Evolutionary conservation across 2,329 filamentous ascomycete genomes (phyloP).

Genomic region (Thelonectria blattea): DNA sequence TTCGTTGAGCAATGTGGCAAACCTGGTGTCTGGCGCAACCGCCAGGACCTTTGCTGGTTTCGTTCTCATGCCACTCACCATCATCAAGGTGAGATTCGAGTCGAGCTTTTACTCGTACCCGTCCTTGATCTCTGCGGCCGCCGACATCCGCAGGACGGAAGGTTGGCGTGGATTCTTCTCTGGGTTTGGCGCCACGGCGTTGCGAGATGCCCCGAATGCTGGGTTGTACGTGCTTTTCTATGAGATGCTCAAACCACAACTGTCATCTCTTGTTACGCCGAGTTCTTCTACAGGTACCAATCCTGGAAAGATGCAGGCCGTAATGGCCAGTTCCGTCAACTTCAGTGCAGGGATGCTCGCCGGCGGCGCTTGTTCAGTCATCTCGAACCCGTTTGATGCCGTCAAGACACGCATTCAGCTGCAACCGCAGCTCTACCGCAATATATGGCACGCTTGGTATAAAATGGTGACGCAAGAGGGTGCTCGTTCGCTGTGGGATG

Average conservation of each 20-base stretch:
- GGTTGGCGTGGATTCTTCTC: constrained; percentile 87
- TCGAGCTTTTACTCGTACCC: constrained; percentile 84
- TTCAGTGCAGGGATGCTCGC: constrained; percentile 83
- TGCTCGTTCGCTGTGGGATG: constrained; percentile 80
- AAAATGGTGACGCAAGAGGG: constrained; percentile 87
- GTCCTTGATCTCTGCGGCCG: constrained; percentile 73
- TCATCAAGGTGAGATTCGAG: constrained; percentile 97
- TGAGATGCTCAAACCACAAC: constrained; percentile 76
- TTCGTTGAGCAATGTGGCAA: constrained; percentile 81
- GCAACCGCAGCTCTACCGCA: constrained; percentile 80
- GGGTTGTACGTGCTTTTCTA: constrained; percentile 95
- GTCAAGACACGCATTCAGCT: constrained; percentile 95
- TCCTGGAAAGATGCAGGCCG: constrained; percentile 38
- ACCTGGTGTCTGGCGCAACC: constrained; percentile 82
- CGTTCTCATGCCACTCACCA: constrained; percentile 92
- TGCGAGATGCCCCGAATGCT: constrained; percentile 95
- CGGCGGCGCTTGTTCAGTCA: constrained; percentile 79
- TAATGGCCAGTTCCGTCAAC: constrained; percentile 71
- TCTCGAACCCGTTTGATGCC: constrained; percentile 97
- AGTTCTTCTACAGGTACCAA: constrained; percentile 20
- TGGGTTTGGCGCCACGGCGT: constrained; percentile 90
- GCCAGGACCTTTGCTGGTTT: constrained; percentile 88
- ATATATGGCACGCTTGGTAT: constrained; percentile 77
- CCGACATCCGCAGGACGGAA: constrained; percentile 75
- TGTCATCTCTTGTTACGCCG: constrained; percentile 45